These are phyloP conservation scores for Arabis alpina DNA, from an alignment of 345 rosid species.

Conservation along the genomic window DNA sequence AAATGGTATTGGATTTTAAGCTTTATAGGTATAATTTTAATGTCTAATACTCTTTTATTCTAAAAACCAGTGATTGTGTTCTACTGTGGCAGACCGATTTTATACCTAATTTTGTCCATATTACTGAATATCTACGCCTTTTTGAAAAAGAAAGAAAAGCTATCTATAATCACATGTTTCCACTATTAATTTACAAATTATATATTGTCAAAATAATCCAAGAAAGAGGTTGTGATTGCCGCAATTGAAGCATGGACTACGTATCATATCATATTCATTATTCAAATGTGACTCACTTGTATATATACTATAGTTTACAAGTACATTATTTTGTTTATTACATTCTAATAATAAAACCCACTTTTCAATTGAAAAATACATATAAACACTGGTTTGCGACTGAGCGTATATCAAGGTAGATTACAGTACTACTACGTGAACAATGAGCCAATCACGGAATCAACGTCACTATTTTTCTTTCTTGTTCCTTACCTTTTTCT, in stretches of 20 bases:
- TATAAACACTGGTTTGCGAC: slow-evolving; percentile 9
- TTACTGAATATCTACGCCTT: slow-evolving; percentile 1
- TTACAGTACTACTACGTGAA: slow-evolving; percentile 7
- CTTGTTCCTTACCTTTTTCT: slow-evolving; percentile 2
- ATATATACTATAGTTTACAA: background rate
- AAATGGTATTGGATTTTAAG: slow-evolving; percentile 3
- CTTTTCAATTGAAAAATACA: background rate
- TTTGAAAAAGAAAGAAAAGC: slow-evolving; percentile 12
- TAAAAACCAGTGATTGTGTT: slow-evolving; percentile 22
- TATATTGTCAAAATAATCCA: slow-evolving; percentile 11
- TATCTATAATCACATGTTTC: slow-evolving; percentile 34
- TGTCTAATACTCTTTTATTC: slow-evolving; percentile 7
- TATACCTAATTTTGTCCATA: slow-evolving; percentile 42
- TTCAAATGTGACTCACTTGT: slow-evolving; percentile 33
- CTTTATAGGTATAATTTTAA: background rate
- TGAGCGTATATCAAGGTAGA: slow-evolving; percentile 33
- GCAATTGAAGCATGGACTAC: slow-evolving; percentile 44
- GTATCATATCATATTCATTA: slow-evolving; percentile 31
- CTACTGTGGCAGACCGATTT: slow-evolving; percentile 31
- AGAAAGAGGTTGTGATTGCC: slow-evolving; percentile 41
- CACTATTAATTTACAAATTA: background rate
- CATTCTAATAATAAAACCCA: background rate
- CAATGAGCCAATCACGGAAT: slow-evolving; percentile 43
- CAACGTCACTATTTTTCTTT: background rate
- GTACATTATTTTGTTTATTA: background rate